A percentile compares a stretch with the other conserved stretches of the same genome.
phyloP scores from a whole-genome alignment of 495 filamentous ascomycete species.

The Neurospora sp. region DNA sequence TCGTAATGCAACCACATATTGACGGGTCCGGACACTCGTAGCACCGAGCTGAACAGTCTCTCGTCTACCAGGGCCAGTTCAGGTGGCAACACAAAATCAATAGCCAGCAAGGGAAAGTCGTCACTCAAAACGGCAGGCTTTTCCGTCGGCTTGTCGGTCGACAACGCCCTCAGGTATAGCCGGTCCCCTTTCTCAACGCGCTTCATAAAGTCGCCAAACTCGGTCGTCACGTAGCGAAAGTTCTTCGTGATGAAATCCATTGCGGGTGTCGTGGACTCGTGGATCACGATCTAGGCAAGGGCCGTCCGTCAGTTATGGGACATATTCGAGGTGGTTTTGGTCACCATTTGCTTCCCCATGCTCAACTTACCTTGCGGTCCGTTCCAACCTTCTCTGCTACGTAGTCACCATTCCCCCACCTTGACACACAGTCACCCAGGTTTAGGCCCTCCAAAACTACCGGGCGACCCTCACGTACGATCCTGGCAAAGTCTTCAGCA shows the following conservation, averaged over 20 bases:
- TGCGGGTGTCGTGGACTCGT: conserved; percentile 48
- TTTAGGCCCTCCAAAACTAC: conserved; percentile 53
- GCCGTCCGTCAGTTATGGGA: neutral
- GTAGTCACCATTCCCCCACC: conserved; percentile 57
- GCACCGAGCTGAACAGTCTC: conserved; percentile 66
- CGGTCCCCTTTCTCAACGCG: conserved; percentile 47
- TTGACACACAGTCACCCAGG: conserved; percentile 54
- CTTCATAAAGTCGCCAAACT: conserved; percentile 58
- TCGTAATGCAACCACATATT: conserved; percentile 93
- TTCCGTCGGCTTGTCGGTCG: conserved; percentile 52
- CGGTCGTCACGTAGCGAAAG: conserved; percentile 61
- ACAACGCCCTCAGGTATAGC: conserved; percentile 69
- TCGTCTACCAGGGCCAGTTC: conserved; percentile 47
- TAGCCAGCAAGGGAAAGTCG: conserved; percentile 60
- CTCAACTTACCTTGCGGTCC: conserved; percentile 47
- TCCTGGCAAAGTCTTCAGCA: conserved; percentile 37
- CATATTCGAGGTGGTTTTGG: neutral
- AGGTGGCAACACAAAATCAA: conserved; percentile 61
- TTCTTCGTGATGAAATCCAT: conserved; percentile 82
- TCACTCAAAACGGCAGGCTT: conserved; percentile 53
- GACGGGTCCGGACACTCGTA: conserved; percentile 72
- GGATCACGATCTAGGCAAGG: conserved; percentile 50
- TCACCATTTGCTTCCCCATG: neutral
- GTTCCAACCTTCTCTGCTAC: conserved; percentile 53
- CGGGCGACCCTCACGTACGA: conserved; percentile 50